Evolutionary conservation across 2,329 filamentous ascomycete species (phyloP).

Genomic region (Waltergamsia citrina): DNA sequence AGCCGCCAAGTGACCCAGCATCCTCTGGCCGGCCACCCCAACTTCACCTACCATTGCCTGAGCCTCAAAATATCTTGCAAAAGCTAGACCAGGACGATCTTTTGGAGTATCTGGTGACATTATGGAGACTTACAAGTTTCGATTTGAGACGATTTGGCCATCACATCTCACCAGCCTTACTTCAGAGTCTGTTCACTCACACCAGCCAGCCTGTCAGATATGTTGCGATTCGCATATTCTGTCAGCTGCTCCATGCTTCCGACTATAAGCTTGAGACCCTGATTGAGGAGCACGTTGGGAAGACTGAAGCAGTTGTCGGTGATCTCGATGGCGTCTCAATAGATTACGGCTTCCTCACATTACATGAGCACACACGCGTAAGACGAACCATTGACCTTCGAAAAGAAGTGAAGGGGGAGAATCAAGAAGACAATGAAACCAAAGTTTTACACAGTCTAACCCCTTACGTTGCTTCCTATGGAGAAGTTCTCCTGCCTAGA

Average conservation of each 20-base stretch:
- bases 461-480: conserved; percentile 53
- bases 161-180: conserved; percentile 53
- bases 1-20: conserved; percentile 11
- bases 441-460: conserved; percentile 37
- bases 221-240: conserved; percentile 73
- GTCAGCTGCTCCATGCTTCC: conserved; percentile 67
- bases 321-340: conserved; percentile 66
- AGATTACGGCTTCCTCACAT: conserved; percentile 66
- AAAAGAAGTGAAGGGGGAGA: conserved; percentile 20
- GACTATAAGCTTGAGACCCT: conserved; percentile 71
- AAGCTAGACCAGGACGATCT: conserved; percentile 12
- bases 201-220: conserved; percentile 57
- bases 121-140: conserved; percentile 73
- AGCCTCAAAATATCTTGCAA: conserved; percentile 9
- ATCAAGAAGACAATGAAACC: conserved; percentile 4
- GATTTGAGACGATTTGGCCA: conserved; percentile 59
- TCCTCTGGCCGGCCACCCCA: conserved; percentile 8
- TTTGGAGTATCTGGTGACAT: conserved; percentile 27
- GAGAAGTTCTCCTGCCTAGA: conserved; percentile 56
- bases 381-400: conserved; percentile 33
- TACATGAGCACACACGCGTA: conserved; percentile 47
- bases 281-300: conserved; percentile 54
- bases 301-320: conserved; percentile 51
- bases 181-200: conserved; percentile 61
- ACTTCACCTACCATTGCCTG: conserved; percentile 20